Evolutionary conservation across 495 filamentous ascomycete genomes (phyloP).

Genomic region (Hypoxylon intermedium): DNA sequence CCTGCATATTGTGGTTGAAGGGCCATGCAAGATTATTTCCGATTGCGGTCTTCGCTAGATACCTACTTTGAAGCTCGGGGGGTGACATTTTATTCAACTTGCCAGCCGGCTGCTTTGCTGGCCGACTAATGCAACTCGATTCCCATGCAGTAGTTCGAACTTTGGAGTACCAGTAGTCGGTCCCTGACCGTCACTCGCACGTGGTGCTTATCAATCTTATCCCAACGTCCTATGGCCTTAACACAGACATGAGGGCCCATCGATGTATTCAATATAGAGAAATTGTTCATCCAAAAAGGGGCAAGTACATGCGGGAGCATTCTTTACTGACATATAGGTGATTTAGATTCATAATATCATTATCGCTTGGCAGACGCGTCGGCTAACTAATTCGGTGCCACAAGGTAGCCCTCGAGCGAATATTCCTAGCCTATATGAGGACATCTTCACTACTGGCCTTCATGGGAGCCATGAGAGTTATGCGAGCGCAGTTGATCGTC

Average conservation of each 20-base stretch:
- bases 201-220: constrained; percentile 42
- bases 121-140: constrained; percentile 31
- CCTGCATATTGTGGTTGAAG: constrained; percentile 31
- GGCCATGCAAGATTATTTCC: constrained; percentile 24
- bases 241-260: constrained; percentile 23
- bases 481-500: constrained; percentile 73
- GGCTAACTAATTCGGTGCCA: constrained; percentile 20
- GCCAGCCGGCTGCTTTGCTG: constrained; percentile 9
- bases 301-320: constrained; percentile 19
- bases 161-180: constrained; percentile 15
- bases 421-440: constrained; percentile 78
- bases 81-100: constrained; percentile 25
- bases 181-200: constrained; percentile 24
- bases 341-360: constrained; percentile 22
- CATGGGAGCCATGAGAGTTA: constrained; percentile 64
- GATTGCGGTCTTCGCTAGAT: constrained; percentile 24
- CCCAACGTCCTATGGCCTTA: constrained; percentile 36
- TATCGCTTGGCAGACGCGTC: constrained; percentile 20
- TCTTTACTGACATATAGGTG: constrained; percentile 13
- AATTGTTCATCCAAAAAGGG: constrained; percentile 27
- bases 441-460: constrained; percentile 74
- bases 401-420: constrained; percentile 73
- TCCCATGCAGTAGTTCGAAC: constrained; percentile 35
- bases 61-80: constrained; percentile 11
- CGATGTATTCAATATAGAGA: constrained; percentile 27